Percentiles rank a stretch among this genome's conserved stretches.
These are phyloP conservation scores for Cladochytrium replicatum DNA, from an alignment of 192 early-diverging fungal species.

Conservation along the genomic window DNA sequence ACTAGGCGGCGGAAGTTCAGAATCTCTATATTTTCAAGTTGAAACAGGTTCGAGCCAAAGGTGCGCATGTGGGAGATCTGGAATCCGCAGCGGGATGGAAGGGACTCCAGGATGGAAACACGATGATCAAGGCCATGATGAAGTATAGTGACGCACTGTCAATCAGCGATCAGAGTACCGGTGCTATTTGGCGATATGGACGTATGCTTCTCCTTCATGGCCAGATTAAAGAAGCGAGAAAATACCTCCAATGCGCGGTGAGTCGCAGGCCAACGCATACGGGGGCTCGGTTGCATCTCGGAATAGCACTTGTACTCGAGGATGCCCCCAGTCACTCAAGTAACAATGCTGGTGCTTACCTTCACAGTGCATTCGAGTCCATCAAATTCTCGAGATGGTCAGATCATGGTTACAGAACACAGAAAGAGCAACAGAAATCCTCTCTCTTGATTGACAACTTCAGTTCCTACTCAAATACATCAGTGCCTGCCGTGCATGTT, in stretches of 20 bases:
- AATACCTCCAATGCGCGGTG: slow-evolving; percentile 18
- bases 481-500: slow-evolving; percentile 1
- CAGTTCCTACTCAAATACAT: not conserved
- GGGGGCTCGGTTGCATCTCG: slow-evolving; percentile 8
- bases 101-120: not conserved
- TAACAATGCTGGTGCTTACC: not conserved
- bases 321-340: not conserved
- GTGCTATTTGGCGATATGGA: slow-evolving; percentile 9
- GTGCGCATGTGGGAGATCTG: not conserved
- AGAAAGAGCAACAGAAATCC: not conserved
- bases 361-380: not conserved
- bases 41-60: slow-evolving; percentile 12
- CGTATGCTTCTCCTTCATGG: not conserved
- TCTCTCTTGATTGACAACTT: slow-evolving; percentile 2
- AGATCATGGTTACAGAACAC: not conserved
- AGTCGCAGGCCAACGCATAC: slow-evolving; percentile 11
- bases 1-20: slow-evolving; percentile 36
- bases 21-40: slow-evolving; percentile 31
- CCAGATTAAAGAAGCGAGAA: slow-evolving; percentile 8
- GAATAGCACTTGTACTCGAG: not conserved
- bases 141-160: slow-evolving; percentile 27
- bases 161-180: slow-evolving; percentile 8
- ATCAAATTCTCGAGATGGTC: not conserved
- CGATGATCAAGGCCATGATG: slow-evolving; percentile 10
- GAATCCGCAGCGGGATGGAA: slow-evolving; percentile 8